A percentile compares a stretch with the other conserved stretches of the same genome.
Evolutionary conservation across 106 monocot genomes (phyloP).

Genomic region (Chionographis japonica): DNA sequence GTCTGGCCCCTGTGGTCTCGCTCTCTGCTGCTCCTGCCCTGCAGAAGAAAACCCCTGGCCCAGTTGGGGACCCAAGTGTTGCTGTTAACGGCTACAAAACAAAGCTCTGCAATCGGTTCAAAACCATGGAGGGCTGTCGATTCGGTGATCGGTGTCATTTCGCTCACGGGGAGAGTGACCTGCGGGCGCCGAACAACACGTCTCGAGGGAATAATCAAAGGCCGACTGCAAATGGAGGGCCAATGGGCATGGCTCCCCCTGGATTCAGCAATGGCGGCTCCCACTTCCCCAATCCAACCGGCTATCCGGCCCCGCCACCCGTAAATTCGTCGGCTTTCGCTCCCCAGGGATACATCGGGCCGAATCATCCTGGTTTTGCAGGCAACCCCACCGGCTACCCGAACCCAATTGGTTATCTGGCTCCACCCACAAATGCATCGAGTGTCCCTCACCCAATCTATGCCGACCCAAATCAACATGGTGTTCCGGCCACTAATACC

Average conservation of each 20-base stretch:
- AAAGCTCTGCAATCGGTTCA: constrained; percentile 9
- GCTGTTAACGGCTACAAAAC: constrained; percentile 9
- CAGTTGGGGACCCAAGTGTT: constrained; percentile 6
- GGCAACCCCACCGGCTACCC: background rate
- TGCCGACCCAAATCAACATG: background rate
- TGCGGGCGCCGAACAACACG: background rate
- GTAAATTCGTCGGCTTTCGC: background rate
- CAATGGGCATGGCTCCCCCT: background rate
- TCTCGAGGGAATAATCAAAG: background rate
- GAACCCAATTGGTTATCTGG: background rate
- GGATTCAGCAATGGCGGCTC: background rate
- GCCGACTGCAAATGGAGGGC: background rate
- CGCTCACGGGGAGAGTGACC: constrained; percentile 8
- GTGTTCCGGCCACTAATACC: background rate
- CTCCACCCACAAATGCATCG: background rate
- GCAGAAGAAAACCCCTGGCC: background rate
- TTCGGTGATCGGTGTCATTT: constrained; percentile 14
- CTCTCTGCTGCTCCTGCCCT: background rate
- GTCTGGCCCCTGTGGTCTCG: background rate
- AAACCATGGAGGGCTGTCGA: constrained; percentile 5
- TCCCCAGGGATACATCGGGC: background rate
- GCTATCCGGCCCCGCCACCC: background rate
- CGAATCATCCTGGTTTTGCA: background rate
- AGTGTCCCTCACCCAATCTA: background rate
- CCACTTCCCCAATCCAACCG: constrained; percentile 2